Percentiles rank a stretch among this genome's conserved stretches.
Evolutionary conservation across 2,329 filamentous ascomycete genomes (phyloP).

Genomic region (Diaporthe citrichinensis): DNA sequence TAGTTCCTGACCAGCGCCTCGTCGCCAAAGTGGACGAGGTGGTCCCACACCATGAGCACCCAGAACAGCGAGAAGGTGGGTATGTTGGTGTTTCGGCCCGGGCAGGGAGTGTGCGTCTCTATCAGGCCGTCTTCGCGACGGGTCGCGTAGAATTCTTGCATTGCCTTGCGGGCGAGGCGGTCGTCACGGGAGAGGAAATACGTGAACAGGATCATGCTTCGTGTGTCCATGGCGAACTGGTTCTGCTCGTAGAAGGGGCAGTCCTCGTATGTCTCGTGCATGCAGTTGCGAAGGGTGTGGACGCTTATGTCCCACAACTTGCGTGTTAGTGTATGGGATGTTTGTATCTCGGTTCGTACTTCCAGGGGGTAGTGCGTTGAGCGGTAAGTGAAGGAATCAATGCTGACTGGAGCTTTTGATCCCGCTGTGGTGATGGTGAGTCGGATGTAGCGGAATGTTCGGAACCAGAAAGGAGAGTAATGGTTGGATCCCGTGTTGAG

Average conservation of each 20-base stretch:
- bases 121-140: conserved; percentile 49
- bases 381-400: conserved; percentile 35
- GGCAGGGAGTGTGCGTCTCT: conserved; percentile 49
- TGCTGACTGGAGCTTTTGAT: conserved; percentile 6
- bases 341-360: conserved; percentile 12
- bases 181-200: conserved; percentile 52
- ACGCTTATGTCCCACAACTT: conserved; percentile 51
- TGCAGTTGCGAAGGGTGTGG: conserved; percentile 52
- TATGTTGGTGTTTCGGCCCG: conserved; percentile 46
- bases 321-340: neutral
- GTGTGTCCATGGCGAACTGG: conserved; percentile 49
- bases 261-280: conserved; percentile 53
- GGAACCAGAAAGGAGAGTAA: conserved; percentile 43
- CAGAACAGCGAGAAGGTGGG: conserved; percentile 53
- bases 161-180: conserved; percentile 50
- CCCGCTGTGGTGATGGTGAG: conserved; percentile 33
- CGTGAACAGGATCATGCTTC: conserved; percentile 49
- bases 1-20: conserved; percentile 41
- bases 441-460: conserved; percentile 42
- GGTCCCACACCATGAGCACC: conserved; percentile 50
- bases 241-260: conserved; percentile 55
- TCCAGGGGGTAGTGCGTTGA: conserved; percentile 31
- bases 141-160: conserved; percentile 50
- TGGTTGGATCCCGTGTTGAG: conserved; percentile 30
- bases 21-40: conserved; percentile 51